Base-by-base conservation (phyloP, 768 basidiomycete species). In the Lactifluus piperatus region DNA sequence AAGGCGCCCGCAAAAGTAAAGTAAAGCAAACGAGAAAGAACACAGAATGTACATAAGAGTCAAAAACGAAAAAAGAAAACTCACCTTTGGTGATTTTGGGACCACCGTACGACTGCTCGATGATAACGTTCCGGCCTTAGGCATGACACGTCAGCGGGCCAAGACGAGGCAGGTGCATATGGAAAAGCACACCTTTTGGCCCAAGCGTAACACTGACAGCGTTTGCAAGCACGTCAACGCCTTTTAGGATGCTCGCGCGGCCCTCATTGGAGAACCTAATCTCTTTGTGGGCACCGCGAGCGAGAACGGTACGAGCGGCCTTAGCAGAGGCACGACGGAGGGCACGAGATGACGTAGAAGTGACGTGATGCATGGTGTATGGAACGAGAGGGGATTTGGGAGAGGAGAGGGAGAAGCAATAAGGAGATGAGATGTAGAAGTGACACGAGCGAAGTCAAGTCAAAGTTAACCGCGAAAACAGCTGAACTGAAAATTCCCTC, bases 241-340 rank as follows among this genome's bases (percentile, higher is more conserved):
- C 95, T 72, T 87, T 88, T 66, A 97, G 81, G 75, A 97, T 95
- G 74, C 84, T 83, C 30, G 93, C 91, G 64, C 94, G 83, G 65
- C 94, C 94, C 65, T 93, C 92, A 72, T 97, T 94, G 70, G 88
- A 89, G 76, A 98, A 97, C 76, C 88, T 87, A 72, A 98, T 90
- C 72, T 97, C 94, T 81, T 97, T 97, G 82, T 94, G 91, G 18
- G 84, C 88, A 60, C 86, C 85, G 57, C 91, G 85, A 39, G 74
- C 72, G n/a, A 77, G 73, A 11, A 78, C 65, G 59, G 83, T 80
- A 68, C 78, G 78, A 13, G 76, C 72, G 26, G 79, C 77, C 68
- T 81, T 82, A 47, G 77, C 73, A 34, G 84, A 84, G 52, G 79
- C 82, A 67, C 85, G 83, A 64, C 85, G 86, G 68, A 86, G 77